phyloP scores from a whole-genome alignment of 75 land plant species.

The Adiantum capillusveneris region DNA sequence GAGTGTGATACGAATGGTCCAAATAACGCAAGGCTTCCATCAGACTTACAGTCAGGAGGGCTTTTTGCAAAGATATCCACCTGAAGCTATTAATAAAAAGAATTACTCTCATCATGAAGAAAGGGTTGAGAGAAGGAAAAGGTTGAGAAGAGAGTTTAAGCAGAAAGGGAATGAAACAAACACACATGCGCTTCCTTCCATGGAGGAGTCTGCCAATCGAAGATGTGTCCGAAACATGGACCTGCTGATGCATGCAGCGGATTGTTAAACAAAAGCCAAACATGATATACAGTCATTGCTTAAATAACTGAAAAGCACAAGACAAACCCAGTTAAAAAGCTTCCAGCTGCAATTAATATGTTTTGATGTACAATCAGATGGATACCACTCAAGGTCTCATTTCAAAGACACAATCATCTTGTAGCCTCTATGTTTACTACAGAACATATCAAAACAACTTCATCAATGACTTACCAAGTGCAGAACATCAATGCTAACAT shows the following conservation, averaged over 20 bases:
- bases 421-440: background rate
- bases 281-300: conserved; percentile 15
- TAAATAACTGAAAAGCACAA: background rate
- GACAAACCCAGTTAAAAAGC: conserved; percentile 5
- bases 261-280: conserved; percentile 50
- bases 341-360: background rate
- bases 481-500: conserved; percentile 90
- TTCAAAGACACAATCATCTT: background rate
- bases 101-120: background rate
- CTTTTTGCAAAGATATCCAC: no score
- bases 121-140: conserved; percentile 15
- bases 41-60: no score
- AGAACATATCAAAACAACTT: background rate
- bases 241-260: conserved; percentile 84
- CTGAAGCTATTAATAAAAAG: background rate
- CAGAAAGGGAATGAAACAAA: conserved; percentile 48
- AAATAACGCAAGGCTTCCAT: no score
- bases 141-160: conserved; percentile 37
- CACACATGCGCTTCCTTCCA: conserved; percentile 87
- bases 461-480: conserved; percentile 64
- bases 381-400: background rate
- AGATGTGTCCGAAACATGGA: conserved; percentile 70
- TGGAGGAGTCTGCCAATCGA: conserved; percentile 70
- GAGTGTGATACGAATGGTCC: no score
- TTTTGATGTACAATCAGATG: background rate